Conservation (phyloP, 75 land plant species). For the Azolla pinnata region DNA sequence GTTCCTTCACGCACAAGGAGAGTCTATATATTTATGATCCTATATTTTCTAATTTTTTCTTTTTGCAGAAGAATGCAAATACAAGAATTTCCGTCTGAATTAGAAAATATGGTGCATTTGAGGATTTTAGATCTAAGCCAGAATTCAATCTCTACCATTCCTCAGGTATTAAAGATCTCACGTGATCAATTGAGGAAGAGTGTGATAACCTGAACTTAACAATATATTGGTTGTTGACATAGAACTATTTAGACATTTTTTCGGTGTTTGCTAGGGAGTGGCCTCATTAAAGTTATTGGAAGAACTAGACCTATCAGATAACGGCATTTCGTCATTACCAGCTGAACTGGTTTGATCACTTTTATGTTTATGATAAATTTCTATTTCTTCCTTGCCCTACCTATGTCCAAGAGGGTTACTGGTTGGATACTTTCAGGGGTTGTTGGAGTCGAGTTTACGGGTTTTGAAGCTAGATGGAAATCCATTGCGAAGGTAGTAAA, state of each 20-base stretch:
- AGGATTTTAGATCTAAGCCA: conserved; percentile 73
- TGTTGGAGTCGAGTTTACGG: conserved; percentile 63
- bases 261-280: too few relatives aligned
- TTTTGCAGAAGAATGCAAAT: conserved; percentile 50
- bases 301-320: conserved; percentile 79
- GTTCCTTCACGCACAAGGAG: not conserved
- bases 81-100: conserved; percentile 47
- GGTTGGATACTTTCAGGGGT: conserved; percentile 48
- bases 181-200: too few relatives aligned
- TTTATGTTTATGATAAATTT: too few relatives aligned
- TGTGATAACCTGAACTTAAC: too few relatives aligned
- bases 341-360: conserved; percentile 69
- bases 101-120: conserved; percentile 35
- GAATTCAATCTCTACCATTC: conserved; percentile 49
- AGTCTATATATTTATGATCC: not conserved
- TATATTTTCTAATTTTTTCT: not conserved
- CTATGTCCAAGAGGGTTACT: not conserved
- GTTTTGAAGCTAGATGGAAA: conserved; percentile 79
- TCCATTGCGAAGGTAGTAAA: conserved; percentile 81
- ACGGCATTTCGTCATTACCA: conserved; percentile 61
- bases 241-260: too few relatives aligned
- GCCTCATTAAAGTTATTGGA: conserved; percentile 24
- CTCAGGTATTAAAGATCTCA: conserved; percentile 40
- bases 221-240: too few relatives aligned
- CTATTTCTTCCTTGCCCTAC: not conserved